Evolutionary conservation across 1,284 basidiomycete genomes (phyloP).

Genomic region (Ustilago bromivora): DNA sequence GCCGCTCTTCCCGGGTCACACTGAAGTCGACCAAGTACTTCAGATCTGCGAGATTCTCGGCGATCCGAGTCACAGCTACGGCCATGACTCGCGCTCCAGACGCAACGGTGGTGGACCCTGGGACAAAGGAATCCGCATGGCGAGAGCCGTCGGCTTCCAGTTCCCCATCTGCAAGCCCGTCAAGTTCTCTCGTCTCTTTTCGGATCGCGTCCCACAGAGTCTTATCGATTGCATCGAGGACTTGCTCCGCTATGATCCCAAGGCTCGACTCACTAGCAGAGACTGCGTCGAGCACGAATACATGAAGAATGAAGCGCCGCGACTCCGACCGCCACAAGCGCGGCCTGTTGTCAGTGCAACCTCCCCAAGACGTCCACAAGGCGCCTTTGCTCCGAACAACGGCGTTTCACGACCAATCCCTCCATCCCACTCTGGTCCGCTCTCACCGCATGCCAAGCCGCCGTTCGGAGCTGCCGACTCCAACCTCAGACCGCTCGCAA

Average conservation of each 20-base stretch:
- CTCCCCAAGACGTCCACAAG: constrained; percentile 34
- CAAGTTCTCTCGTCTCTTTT: constrained; percentile 82
- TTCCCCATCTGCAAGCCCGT: constrained; percentile 87
- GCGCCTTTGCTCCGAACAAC: constrained; percentile 5
- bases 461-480: constrained; percentile 53
- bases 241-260: constrained; percentile 91
- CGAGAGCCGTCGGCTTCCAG: constrained; percentile 84
- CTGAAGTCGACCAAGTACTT: constrained; percentile 91
- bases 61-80: constrained; percentile 88
- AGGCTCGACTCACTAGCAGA: constrained; percentile 82
- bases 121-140: constrained; percentile 86
- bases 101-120: constrained; percentile 88
- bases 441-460: constrained; percentile 34
- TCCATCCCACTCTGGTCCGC: constrained; percentile 52
- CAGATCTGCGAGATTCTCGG: constrained; percentile 91
- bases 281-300: constrained; percentile 91
- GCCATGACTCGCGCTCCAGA: constrained; percentile 79
- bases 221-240: constrained; percentile 92
- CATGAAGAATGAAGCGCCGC: constrained; percentile 77
- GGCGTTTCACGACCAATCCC: constrained; percentile 41
- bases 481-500: constrained; percentile 39
- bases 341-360: constrained; percentile 50
- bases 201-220: constrained; percentile 80
- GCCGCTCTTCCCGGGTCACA: constrained; percentile 96
- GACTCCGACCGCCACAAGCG: constrained; percentile 61